Base-by-base conservation (phyloP, 169 alveolate genomes). In the Theileria orientalis region DNA sequence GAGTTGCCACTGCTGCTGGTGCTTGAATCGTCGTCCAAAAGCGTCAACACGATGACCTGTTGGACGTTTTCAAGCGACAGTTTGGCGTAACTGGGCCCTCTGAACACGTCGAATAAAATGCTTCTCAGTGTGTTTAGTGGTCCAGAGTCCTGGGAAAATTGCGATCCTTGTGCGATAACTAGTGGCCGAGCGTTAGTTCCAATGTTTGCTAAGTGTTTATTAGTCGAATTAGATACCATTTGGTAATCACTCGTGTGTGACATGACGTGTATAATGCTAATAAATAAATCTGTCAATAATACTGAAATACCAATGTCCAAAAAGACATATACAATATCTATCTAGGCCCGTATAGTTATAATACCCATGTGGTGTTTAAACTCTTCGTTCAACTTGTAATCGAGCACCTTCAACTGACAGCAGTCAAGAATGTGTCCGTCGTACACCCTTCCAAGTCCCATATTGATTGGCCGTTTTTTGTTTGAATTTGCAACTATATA, bases 401-500 rank as follows among this genome's bases (percentile, higher is more conserved):
- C 57, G 25, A 40, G 16, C 0, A 51, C 84, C 2, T 63, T 46
- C 47, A 73, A 23, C 37, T 80, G 83, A 19, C 76, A 63, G 25
- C 77, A 72, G 40, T 80, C 88, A 14, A 80, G 67, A 9, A 72
- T 62, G 51, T 51, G 56, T 25, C 78, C 67, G 63, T 80, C 73
- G 51, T 72, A 80, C 1, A 80, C 0, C 27, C 88, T 16, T 14
- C 88, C 88, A 21, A 80, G 35, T 7, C 83, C 88, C 35, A 80
- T 11, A 46, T 74, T 66, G 76, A 71, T 63, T 7, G 88, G 88
- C 27, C 83, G 9, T 35, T 80, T 77, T 49, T 80, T 80, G 46
- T 72, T 80, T 33, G 88, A 80, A 60, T 69, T 72, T 11, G 84
- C 84, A 0, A 80, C 74, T 9, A 70, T 66, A 52, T 80, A 80